Evolutionary conservation across 2,329 filamentous ascomycete species (phyloP).

Genomic region (Orbilia blumenaviensis): DNA sequence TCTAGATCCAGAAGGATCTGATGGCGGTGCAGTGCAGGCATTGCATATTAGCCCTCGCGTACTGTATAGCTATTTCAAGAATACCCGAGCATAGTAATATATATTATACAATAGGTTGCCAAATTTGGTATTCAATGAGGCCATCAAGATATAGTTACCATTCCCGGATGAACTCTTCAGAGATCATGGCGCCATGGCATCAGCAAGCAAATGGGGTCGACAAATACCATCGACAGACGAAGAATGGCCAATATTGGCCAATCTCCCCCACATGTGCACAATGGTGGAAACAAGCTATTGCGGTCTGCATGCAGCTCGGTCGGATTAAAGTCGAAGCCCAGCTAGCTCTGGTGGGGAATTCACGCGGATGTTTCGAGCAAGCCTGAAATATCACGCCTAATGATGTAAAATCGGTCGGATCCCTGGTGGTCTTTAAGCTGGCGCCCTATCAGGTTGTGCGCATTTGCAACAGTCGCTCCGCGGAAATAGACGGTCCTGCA

Average conservation of each 20-base stretch:
- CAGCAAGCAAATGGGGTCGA: neutral
- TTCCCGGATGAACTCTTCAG: neutral
- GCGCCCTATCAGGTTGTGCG: conserved; percentile 5
- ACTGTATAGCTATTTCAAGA: neutral
- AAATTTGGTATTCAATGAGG: neutral
- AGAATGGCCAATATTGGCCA: no score
- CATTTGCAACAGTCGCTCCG: conserved; percentile 29
- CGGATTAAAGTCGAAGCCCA: neutral
- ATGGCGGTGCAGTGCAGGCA: neutral
- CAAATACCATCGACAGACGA: neutral
- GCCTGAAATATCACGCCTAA: conserved; percentile 8
- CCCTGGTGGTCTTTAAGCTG: neutral
- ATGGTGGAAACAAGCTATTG: neutral
- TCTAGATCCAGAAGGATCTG: neutral
- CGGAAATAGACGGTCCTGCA: conserved; percentile 20
- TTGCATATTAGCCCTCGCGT: no score
- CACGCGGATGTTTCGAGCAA: conserved; percentile 2
- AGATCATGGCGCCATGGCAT: neutral
- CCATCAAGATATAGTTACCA: neutral
- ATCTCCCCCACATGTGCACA: no score
- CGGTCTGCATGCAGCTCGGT: neutral
- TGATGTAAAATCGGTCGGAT: conserved; percentile 5
- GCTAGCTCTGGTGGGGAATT: neutral
- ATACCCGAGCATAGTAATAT: neutral
- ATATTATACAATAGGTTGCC: neutral